These are phyloP conservation scores for Allantophomopsis lycopodina DNA, from an alignment of 2,329 filamentous ascomycete genomes.

Conservation along the genomic window DNA sequence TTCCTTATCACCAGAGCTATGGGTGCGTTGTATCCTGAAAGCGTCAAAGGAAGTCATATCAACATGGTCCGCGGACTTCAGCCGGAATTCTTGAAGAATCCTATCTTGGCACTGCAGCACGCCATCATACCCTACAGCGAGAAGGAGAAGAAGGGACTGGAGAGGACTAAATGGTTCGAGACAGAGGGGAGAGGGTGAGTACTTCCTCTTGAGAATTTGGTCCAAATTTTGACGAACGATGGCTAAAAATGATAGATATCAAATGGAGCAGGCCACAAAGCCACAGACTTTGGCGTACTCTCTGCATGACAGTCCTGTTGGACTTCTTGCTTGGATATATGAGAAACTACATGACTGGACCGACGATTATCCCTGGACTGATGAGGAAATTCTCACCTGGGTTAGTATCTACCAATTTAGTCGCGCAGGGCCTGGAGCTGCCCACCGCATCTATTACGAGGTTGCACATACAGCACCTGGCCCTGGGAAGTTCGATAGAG, in stretches of 20 bases:
- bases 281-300: constrained; percentile 61
- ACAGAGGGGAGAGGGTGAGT: constrained; percentile 21
- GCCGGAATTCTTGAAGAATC: constrained; percentile 33
- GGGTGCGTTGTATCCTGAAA: constrained; percentile 39
- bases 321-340: constrained; percentile 63
- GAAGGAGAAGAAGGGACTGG: constrained; percentile 22
- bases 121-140: constrained; percentile 34
- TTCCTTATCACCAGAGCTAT: constrained; percentile 49
- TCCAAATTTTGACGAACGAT: too few relatives aligned
- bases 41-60: constrained; percentile 35
- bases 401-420: constrained; percentile 62
- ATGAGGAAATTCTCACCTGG: constrained; percentile 67
- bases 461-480: constrained; percentile 22
- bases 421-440: constrained; percentile 53
- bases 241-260: too few relatives aligned
- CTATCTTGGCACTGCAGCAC: constrained; percentile 39
- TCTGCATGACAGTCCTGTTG: constrained; percentile 56
- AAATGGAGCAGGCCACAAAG: constrained; percentile 38
- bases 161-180: constrained; percentile 24
- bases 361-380: constrained; percentile 56
- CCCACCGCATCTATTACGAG: constrained; percentile 61
- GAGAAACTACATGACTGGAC: constrained; percentile 73
- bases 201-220: background rate
- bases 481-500: constrained; percentile 1
- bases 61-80: constrained; percentile 5